Evolutionary conservation across 2,329 filamentous ascomycete genomes (phyloP).

Genomic region (Zasmidium citrigriseum): DNA sequence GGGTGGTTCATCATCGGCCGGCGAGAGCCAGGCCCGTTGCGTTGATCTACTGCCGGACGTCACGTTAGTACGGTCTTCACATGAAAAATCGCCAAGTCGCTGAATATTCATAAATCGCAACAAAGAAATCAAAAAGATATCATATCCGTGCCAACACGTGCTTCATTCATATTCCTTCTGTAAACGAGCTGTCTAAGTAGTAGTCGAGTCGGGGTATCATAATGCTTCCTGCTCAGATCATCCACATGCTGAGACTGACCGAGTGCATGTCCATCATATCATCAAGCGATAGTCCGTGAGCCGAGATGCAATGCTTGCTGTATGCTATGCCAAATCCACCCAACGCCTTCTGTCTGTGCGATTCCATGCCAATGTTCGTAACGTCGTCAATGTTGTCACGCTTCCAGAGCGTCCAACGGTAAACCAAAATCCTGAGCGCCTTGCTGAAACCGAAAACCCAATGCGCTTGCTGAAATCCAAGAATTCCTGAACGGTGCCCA

Average conservation of each 20-base stretch:
- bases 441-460: conserved; percentile 5
- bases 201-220: conserved; percentile 11
- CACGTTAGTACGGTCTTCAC: too few relatives aligned
- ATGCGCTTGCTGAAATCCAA: conserved; percentile 3
- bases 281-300: conserved; percentile 12
- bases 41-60: too few relatives aligned
- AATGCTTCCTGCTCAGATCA: conserved; percentile 3
- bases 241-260: not conserved
- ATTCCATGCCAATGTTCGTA: conserved; percentile 1
- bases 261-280: conserved; percentile 3
- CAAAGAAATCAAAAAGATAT: not conserved
- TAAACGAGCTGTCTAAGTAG: not conserved
- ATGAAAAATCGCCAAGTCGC: too few relatives aligned
- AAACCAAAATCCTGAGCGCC: conserved; percentile 9
- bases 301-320: conserved; percentile 4
- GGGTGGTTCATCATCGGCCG: too few relatives aligned
- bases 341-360: too few relatives aligned
- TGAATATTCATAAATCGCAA: too few relatives aligned
- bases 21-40: too few relatives aligned
- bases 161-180: not conserved
- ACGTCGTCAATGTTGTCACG: conserved; percentile 7
- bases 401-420: not conserved
- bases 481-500: not conserved
- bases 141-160: not conserved
- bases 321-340: not conserved